phyloP scores from a whole-genome alignment of 148 eudicot species.

The Agrostemma githago region DNA sequence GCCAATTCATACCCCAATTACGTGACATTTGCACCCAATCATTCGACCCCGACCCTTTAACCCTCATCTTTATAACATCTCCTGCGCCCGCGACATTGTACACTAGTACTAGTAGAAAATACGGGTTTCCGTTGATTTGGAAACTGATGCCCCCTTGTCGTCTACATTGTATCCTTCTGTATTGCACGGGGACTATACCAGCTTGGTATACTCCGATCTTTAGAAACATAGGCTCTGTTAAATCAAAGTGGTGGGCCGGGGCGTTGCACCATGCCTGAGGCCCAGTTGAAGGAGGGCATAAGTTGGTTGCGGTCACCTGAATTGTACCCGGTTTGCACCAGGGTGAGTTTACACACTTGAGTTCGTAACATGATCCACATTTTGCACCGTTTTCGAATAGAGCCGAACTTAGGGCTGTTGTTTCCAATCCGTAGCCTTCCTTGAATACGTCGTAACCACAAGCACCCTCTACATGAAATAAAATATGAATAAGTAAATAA shows the following conservation, averaged over 20 bases:
- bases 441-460: constrained; percentile 19
- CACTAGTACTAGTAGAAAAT: constrained; percentile 20
- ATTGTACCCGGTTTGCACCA: constrained; percentile 26
- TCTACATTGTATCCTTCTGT: constrained; percentile 16
- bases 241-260: constrained; percentile 23
- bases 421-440: constrained; percentile 21
- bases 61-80: constrained; percentile 18
- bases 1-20: constrained; percentile 31
- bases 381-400: constrained; percentile 18
- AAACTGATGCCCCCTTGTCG: constrained; percentile 23
- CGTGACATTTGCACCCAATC: constrained; percentile 11
- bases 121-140: constrained; percentile 15
- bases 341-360: constrained; percentile 23
- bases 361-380: constrained; percentile 29
- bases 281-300: constrained; percentile 24
- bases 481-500: too few species aligned
- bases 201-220: constrained; percentile 19
- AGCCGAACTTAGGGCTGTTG: constrained; percentile 29
- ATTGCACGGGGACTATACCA: constrained; percentile 29
- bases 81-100: constrained; percentile 28
- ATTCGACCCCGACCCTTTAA: neutral
- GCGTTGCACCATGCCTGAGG: constrained; percentile 29
- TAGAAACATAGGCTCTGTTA: constrained; percentile 24
- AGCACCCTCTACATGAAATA: constrained; percentile 25
- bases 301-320: constrained; percentile 28